Percentiles rank a stretch among this genome's conserved stretches.
Conservation (phyloP, 768 basidiomycete species). For the Kwoniella heveanensis region DNA sequence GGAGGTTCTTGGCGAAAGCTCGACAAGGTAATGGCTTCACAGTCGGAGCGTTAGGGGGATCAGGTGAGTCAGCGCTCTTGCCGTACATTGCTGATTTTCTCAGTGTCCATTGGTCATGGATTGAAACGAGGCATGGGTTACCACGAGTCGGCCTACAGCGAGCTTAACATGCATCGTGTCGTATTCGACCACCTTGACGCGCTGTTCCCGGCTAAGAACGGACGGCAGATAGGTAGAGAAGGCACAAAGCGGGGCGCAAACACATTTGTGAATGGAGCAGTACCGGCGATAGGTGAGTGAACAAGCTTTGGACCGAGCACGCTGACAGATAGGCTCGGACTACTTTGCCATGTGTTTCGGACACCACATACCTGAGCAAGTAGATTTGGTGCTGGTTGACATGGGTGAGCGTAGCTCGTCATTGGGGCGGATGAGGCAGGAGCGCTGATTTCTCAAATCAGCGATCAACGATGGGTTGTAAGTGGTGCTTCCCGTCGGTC, state of each 20-base stretch:
- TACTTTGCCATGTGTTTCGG: conserved; percentile 9
- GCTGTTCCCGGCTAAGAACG: neutral
- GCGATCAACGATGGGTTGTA: conserved; percentile 1
- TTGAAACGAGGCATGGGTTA: conserved; percentile 9
- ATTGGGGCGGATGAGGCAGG: neutral
- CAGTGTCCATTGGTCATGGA: conserved; percentile 8
- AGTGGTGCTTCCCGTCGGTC: neutral
- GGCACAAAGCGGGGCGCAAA: neutral
- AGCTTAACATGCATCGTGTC: conserved; percentile 7
- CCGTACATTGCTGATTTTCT: neutral
- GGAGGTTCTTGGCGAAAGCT: conserved; percentile 6
- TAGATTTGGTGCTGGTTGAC: conserved; percentile 7
- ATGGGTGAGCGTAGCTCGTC: conserved; percentile 1
- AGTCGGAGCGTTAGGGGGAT: conserved; percentile 4
- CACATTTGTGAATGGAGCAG: neutral
- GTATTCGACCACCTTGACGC: conserved; percentile 1
- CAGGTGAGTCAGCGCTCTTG: neutral
- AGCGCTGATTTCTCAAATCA: neutral
- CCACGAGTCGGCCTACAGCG: conserved; percentile 9
- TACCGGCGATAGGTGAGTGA: neutral
- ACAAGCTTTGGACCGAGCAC: neutral
- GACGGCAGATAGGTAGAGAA: neutral
- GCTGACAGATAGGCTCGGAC: neutral
- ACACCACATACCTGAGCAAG: conserved; percentile 5
- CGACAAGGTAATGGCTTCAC: conserved; percentile 1